Evolutionary conservation across 345 rosid species (phyloP).

Genomic region (Euclidium syriacum): DNA sequence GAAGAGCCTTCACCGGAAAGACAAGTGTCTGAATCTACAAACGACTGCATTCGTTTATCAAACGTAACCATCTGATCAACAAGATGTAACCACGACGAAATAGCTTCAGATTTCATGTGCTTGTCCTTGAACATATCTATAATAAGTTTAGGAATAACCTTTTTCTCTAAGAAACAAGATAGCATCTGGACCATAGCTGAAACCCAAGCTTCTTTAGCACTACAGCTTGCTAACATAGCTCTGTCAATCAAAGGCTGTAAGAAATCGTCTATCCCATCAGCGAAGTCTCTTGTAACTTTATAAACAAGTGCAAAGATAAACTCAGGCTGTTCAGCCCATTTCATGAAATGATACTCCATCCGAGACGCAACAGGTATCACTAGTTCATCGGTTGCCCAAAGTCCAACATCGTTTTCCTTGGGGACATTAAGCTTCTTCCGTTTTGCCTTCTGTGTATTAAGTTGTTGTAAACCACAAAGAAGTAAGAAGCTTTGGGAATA

Average conservation of each 20-base stretch:
- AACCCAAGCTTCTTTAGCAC: constrained; percentile 87
- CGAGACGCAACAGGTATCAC: constrained; percentile 65
- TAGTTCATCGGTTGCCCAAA: constrained; percentile 76
- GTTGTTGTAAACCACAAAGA: constrained; percentile 65
- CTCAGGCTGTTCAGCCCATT: constrained; percentile 70
- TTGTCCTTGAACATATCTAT: constrained; percentile 43
- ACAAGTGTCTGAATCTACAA: constrained; percentile 44
- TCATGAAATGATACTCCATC: constrained; percentile 68
- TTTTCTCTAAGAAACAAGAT: constrained; percentile 51
- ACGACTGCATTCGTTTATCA: constrained; percentile 55
- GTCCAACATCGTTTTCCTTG: constrained; percentile 23
- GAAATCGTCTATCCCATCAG: constrained; percentile 58
- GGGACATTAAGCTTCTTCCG: constrained; percentile 35
- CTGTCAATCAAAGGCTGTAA: constrained; percentile 79
- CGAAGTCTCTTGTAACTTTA: constrained; percentile 58
- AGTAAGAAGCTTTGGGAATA: constrained; percentile 60
- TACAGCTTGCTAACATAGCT: constrained; percentile 51
- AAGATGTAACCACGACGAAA: constrained; percentile 64
- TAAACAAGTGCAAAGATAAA: constrained; percentile 60
- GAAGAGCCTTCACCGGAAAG: constrained; percentile 39
- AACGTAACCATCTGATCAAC: constrained; percentile 66
- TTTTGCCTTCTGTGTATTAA: constrained; percentile 46
- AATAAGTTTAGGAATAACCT: constrained; percentile 42
- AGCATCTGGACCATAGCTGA: constrained; percentile 66
- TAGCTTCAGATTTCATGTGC: constrained; percentile 42